These are phyloP conservation scores for Prunus mira DNA, from an alignment of 306 rosid genomes.

Conservation along the genomic window DNA sequence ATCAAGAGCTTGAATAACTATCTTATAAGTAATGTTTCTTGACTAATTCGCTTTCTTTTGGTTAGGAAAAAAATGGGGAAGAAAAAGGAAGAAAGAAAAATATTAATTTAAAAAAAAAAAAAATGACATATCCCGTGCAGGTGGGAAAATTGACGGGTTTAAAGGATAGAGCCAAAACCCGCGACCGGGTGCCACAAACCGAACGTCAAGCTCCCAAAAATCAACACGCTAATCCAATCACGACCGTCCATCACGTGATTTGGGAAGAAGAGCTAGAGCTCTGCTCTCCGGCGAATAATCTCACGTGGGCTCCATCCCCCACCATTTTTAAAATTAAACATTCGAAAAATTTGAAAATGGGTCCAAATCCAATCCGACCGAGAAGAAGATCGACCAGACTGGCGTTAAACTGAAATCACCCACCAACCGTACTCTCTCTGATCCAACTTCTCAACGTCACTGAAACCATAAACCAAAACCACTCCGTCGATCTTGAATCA, in stretches of 20 bases:
- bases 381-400: not conserved
- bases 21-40: no score
- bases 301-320: conserved; percentile 19
- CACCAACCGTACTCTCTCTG: not conserved
- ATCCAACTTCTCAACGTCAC: not conserved
- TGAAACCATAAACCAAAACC: not conserved
- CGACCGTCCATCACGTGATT: not conserved
- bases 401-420: not conserved
- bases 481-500: not conserved
- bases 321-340: conserved; percentile 17
- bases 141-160: no score
- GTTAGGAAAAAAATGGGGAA: no score
- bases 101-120: no score
- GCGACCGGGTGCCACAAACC: not conserved
- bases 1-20: no score
- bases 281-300: not conserved
- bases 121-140: no score
- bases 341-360: not conserved
- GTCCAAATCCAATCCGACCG: not conserved
- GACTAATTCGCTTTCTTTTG: no score
- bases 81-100: no score
- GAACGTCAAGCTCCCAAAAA: not conserved
- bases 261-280: no score
- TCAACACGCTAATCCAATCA: not conserved
- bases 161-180: not conserved